Evolutionary conservation across 805 yeast genomes (phyloP).

Genomic region (Metschnikowia shivogae): DNA sequence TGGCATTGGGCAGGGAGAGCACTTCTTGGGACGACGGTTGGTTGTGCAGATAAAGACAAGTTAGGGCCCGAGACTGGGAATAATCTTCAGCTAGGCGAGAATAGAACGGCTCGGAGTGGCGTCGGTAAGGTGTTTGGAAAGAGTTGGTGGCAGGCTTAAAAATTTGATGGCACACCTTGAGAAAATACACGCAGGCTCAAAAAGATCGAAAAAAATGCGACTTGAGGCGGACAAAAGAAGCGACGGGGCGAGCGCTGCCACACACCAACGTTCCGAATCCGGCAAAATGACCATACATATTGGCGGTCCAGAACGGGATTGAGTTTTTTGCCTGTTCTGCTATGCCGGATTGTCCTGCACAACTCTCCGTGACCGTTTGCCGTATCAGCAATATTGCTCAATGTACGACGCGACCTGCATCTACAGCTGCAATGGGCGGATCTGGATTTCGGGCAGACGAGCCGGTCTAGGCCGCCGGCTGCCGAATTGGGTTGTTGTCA

Average conservation of each 20-base stretch:
- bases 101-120: neutral
- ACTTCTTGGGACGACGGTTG: neutral
- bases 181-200: slow-evolving; percentile 2
- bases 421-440: neutral
- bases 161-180: slow-evolving; percentile 1
- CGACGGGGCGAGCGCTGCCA: neutral
- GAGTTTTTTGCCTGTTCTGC: too few species aligned
- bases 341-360: too few species aligned
- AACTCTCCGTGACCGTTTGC: neutral
- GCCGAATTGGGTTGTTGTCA: too few species aligned
- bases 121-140: neutral
- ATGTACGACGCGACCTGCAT: slow-evolving; percentile 3
- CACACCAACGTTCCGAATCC: neutral
- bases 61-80: neutral
- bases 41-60: neutral
- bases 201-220: slow-evolving; percentile 5
- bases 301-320: too few species aligned
- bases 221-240: slow-evolving; percentile 4
- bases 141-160: neutral
- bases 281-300: too few species aligned
- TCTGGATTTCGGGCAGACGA: neutral
- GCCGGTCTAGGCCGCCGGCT: neutral
- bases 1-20: slow-evolving; percentile 12
- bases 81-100: neutral
- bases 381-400: neutral